Conservation (phyloP, 441 rosid genomes). For the Kokia cookei region DNA sequence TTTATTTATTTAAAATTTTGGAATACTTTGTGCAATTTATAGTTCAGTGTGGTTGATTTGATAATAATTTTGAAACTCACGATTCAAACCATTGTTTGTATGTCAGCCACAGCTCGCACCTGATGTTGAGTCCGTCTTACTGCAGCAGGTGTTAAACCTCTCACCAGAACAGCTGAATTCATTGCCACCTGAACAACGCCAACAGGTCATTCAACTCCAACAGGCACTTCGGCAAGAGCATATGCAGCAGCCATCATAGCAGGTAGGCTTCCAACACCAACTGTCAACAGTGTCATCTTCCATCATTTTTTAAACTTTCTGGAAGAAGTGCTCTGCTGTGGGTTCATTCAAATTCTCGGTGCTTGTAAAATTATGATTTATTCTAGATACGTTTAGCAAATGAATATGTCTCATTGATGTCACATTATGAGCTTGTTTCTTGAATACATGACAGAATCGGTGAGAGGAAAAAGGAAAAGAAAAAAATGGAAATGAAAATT, state of each 20-base stretch:
- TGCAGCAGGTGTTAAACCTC: constrained; percentile 81
- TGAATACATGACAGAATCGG: neutral
- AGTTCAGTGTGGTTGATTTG: neutral
- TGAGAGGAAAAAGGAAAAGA: neutral
- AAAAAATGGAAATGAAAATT: neutral
- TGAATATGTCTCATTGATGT: constrained; percentile 20
- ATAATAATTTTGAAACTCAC: neutral
- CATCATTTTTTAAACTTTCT: neutral
- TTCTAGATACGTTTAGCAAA: constrained; percentile 13
- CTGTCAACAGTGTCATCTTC: neutral
- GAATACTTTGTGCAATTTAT: neutral
- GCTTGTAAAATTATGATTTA: constrained; percentile 20
- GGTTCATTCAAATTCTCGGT: constrained; percentile 2
- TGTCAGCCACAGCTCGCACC: constrained; percentile 36
- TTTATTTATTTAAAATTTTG: neutral
- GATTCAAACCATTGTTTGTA: constrained; percentile 2
- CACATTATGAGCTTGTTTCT: constrained; percentile 9
- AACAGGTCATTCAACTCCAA: constrained; percentile 84
- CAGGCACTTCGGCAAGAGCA: constrained; percentile 58
- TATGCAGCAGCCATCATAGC: constrained; percentile 42
- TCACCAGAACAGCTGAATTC: constrained; percentile 80
- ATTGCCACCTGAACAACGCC: constrained; percentile 80
- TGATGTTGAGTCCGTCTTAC: constrained; percentile 64
- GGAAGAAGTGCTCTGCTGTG: constrained; percentile 5
- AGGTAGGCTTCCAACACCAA: neutral